Conservation (phyloP, 192 early-diverging fungal genomes). For the Coemansia sp. region DNA sequence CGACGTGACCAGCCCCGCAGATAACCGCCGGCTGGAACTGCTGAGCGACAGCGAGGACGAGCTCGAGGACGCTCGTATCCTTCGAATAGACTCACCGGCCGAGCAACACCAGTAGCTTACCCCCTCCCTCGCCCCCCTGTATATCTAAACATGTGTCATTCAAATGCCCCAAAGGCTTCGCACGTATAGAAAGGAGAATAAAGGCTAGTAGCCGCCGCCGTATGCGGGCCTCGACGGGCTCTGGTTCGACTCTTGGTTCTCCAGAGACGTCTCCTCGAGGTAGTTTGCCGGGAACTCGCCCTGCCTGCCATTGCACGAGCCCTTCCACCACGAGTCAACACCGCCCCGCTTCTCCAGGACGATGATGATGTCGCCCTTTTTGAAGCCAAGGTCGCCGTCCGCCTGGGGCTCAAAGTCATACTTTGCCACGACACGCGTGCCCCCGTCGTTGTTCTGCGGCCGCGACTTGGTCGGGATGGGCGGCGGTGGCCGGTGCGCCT, state of each 20-base stretch:
- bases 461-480: constrained; percentile 47
- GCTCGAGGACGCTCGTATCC: neutral
- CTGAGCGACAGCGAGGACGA: constrained; percentile 19
- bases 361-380: constrained; percentile 78
- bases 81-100: neutral
- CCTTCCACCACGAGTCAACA: constrained; percentile 77
- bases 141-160: neutral
- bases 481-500: constrained; percentile 12
- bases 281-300: constrained; percentile 81
- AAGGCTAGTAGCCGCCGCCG: too few relatives aligned
- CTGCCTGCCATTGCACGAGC: constrained; percentile 54
- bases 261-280: constrained; percentile 28
- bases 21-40: constrained; percentile 6
- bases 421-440: constrained; percentile 60
- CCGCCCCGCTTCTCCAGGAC: constrained; percentile 67
- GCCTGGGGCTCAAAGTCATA: constrained; percentile 82
- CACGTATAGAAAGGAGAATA: neutral
- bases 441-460: constrained; percentile 2
- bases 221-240: neutral
- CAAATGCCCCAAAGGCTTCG: neutral
- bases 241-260: neutral
- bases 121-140: neutral
- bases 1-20: neutral
- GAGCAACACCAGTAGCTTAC: neutral
- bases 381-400: constrained; percentile 77